Percentiles rank a stretch among this genome's conserved stretches.
These are phyloP conservation scores for Termitomyces sp. DNA, from an alignment of 768 basidiomycete species.

Conservation along the genomic window DNA sequence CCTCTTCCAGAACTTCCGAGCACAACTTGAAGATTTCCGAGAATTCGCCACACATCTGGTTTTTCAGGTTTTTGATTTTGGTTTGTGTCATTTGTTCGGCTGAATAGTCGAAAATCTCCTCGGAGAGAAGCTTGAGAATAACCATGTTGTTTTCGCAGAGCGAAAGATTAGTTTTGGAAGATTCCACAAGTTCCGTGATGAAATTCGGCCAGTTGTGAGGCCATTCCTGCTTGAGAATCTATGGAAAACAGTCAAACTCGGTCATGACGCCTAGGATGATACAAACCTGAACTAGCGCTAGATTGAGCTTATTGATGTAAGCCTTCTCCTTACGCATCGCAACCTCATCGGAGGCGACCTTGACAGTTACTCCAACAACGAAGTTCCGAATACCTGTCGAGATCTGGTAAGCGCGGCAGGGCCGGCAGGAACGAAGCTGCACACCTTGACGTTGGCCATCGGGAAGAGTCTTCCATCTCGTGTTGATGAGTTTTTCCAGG, in stretches of 20 bases:
- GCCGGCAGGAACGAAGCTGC: background rate
- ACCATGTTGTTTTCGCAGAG: conserved; percentile 99
- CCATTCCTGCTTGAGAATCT: conserved; percentile 99
- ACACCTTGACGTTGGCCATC: conserved; percentile 89
- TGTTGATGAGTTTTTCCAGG: conserved; percentile 91
- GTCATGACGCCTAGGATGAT: conserved; percentile 6
- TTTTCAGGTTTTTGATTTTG: conserved; percentile 96
- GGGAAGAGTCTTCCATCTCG: conserved; percentile 94
- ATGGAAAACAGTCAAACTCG: conserved; percentile 13
- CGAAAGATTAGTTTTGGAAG: conserved; percentile 93
- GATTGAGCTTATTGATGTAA: conserved; percentile 93
- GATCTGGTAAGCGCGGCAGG: background rate
- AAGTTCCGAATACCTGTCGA: conserved; percentile 90
- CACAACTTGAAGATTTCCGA: conserved; percentile 98
- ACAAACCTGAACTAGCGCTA: conserved; percentile 89
- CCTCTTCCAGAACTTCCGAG: conserved; percentile 93
- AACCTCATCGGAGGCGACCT: conserved; percentile 88
- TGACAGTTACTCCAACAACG: conserved; percentile 89
- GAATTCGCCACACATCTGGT: conserved; percentile 97
- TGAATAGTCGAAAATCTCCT: conserved; percentile 98
- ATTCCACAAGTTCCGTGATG: conserved; percentile 95
- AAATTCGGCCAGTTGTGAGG: conserved; percentile 99
- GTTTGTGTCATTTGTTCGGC: conserved; percentile 98
- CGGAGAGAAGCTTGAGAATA: conserved; percentile 94
- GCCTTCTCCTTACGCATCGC: conserved; percentile 90